These are phyloP conservation scores for Penicillium antarcticum DNA, from an alignment of 495 filamentous ascomycete species.

Conservation along the genomic window DNA sequence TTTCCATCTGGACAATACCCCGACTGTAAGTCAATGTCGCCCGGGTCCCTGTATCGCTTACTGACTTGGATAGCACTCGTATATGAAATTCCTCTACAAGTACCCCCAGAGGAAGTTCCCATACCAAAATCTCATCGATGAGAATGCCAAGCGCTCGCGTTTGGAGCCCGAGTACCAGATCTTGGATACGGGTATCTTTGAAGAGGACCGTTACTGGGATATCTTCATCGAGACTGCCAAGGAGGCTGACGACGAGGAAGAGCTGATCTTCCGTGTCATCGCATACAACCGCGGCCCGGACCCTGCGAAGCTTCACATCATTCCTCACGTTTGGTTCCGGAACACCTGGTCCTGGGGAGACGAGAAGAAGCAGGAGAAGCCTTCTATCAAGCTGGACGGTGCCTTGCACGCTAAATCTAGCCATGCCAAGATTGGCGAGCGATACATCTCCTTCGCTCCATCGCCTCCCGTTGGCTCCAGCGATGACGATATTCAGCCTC, in stretches of 20 bases:
- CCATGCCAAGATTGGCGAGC: conserved; percentile 74
- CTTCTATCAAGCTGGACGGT: conserved; percentile 60
- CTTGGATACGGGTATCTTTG: conserved; percentile 84
- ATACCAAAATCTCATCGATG: conserved; percentile 79
- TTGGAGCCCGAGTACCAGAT: conserved; percentile 86
- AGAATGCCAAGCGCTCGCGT: conserved; percentile 73
- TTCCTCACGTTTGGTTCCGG: conserved; percentile 94
- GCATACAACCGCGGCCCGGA: conserved; percentile 95
- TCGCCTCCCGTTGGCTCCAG: conserved; percentile 78
- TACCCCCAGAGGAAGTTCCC: conserved; percentile 91
- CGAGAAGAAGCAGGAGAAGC: conserved; percentile 68
- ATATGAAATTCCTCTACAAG: conserved; percentile 99
- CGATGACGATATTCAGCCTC: conserved; percentile 77
- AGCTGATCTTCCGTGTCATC: conserved; percentile 90
- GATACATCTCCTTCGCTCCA: conserved; percentile 82
- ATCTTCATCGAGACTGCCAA: conserved; percentile 97
- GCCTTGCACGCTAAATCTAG: conserved; percentile 67
- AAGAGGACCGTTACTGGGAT: conserved; percentile 94
- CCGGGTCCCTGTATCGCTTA: background rate
- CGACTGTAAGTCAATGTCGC: conserved; percentile 36
- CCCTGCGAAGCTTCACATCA: conserved; percentile 83
- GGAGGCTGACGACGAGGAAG: conserved; percentile 82
- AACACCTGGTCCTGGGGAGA: conserved; percentile 95
- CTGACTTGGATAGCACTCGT: conserved; percentile 68
- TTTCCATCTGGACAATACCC: conserved; percentile 94